Evolutionary conservation across 441 rosid genomes (phyloP).

Genomic region (Erysimum cheiri): DNA sequence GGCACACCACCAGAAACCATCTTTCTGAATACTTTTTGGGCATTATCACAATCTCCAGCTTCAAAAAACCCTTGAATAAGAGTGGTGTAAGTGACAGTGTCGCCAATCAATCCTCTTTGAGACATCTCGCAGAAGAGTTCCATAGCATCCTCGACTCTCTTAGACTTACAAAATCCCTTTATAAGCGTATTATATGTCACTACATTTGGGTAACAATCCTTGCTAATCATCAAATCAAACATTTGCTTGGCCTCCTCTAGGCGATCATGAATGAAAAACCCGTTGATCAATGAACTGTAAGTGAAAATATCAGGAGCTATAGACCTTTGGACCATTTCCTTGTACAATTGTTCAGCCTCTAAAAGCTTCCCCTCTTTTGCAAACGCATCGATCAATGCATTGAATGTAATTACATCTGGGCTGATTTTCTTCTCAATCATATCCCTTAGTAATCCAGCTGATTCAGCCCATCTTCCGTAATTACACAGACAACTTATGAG

Average conservation of each 20-base stretch:
- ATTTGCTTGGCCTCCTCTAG: not conserved
- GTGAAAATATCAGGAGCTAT: not conserved
- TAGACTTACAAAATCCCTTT: not conserved
- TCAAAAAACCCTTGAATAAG: conserved; percentile 9
- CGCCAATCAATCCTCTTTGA: not conserved
- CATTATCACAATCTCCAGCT: not conserved
- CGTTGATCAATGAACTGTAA: conserved; percentile 6
- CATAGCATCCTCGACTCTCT: not conserved
- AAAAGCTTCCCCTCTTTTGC: not conserved
- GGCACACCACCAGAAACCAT: not conserved
- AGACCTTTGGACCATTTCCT: not conserved
- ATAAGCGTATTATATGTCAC: not conserved
- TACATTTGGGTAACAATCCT: not conserved
- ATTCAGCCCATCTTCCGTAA: too few relatives aligned
- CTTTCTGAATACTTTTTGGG: not conserved
- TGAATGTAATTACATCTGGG: not conserved
- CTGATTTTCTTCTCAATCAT: too few relatives aligned
- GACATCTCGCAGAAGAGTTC: not conserved
- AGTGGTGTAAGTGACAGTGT: conserved; percentile 13
- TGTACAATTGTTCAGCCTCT: not conserved
- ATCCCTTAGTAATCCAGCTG: too few relatives aligned
- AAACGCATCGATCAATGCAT: not conserved
- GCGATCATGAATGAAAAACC: not conserved
- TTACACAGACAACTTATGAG: too few relatives aligned
- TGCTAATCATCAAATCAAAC: not conserved